Evolutionary conservation across 495 filamentous ascomycete genomes (phyloP).

Genomic region (Tuber melanosporum): DNA sequence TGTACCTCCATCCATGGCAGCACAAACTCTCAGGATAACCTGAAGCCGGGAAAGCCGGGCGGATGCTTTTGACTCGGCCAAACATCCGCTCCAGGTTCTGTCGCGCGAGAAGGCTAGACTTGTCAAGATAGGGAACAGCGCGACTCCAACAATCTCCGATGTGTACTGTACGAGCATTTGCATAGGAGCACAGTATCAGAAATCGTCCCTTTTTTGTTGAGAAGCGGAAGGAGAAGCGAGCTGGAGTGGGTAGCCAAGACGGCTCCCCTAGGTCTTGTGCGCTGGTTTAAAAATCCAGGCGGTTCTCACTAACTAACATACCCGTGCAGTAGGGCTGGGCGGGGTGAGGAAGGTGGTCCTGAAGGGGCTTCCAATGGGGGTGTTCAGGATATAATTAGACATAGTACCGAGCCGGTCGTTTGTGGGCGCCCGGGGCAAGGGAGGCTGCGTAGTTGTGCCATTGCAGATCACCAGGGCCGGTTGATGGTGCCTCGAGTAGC

Average conservation of each 20-base stretch:
- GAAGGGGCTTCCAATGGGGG: background rate
- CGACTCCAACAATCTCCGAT: background rate
- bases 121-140: background rate
- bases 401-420: background rate
- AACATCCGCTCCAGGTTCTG: background rate
- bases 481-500: background rate
- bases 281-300: background rate
- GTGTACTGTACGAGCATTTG: background rate
- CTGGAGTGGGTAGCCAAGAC: background rate
- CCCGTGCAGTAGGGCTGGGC: background rate
- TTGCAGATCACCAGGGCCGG: background rate
- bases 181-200: background rate
- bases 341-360: background rate
- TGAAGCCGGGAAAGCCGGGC: background rate
- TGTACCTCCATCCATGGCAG: background rate
- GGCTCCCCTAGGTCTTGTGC: background rate
- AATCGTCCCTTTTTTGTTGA: background rate
- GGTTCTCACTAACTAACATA: background rate
- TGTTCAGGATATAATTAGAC: background rate
- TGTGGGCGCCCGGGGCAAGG: background rate
- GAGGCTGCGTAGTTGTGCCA: background rate
- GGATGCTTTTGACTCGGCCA: background rate
- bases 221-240: background rate
- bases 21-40: background rate
- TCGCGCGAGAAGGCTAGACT: background rate